phyloP scores from a whole-genome alignment of 2,329 filamentous ascomycete species.

The Plectosphaerella cucumerina region DNA sequence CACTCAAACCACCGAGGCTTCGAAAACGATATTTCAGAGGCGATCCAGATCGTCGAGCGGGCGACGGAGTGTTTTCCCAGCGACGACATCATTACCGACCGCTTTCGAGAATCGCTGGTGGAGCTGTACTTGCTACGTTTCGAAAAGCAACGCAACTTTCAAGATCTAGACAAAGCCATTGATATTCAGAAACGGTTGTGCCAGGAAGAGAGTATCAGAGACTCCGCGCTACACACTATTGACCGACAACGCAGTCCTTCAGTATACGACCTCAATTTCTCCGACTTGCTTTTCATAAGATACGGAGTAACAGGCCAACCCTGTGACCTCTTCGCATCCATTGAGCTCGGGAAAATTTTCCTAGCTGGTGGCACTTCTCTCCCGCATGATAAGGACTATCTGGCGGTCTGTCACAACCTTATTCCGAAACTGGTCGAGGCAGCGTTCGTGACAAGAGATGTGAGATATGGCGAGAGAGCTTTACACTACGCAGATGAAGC shows the following conservation, averaged over 20 bases:
- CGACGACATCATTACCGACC: not conserved
- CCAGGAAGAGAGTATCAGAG: not conserved
- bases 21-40: not conserved
- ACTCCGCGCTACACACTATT: not conserved
- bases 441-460: not conserved
- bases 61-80: not conserved
- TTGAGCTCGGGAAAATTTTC: not conserved
- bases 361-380: not conserved
- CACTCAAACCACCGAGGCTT: not conserved
- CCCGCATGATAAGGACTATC: not conserved
- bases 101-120: not conserved
- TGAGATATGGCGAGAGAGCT: not conserved
- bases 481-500: not conserved
- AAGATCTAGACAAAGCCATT: not conserved
- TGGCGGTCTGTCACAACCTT: not conserved
- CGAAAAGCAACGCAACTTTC: not conserved
- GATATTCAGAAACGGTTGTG: not conserved
- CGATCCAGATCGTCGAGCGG: not conserved
- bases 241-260: not conserved
- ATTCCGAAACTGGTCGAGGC: not conserved
- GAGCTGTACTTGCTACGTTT: not conserved
- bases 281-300: not conserved
- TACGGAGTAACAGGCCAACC: not conserved
- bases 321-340: not conserved
- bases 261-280: not conserved